phyloP scores from a whole-genome alignment of 441 rosid species.

The Manihot esculenta region DNA sequence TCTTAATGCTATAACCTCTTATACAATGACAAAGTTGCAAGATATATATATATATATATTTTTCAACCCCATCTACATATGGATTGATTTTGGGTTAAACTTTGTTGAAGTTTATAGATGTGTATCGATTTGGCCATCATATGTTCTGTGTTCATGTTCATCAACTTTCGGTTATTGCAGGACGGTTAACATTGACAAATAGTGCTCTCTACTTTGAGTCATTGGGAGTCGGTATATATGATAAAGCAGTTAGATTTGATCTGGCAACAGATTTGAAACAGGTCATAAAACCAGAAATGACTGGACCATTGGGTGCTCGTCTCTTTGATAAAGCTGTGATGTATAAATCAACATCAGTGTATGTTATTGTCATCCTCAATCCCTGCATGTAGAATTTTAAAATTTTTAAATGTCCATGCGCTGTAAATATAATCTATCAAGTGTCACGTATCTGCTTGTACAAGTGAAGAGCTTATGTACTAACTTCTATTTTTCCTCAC shows the following conservation, averaged over 20 bases:
- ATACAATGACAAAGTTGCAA: background rate
- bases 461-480: background rate
- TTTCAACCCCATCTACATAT: background rate
- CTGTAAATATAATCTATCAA: background rate
- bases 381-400: slow-evolving; percentile 16
- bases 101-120: slow-evolving; percentile 18
- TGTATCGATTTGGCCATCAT: slow-evolving; percentile 1
- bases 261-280: slow-evolving; percentile 69
- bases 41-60: background rate
- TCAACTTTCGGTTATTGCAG: slow-evolving; percentile 45
- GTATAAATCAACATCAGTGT: slow-evolving; percentile 76
- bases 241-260: slow-evolving; percentile 79
- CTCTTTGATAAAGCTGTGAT: slow-evolving; percentile 93
- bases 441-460: background rate
- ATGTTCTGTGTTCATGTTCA: slow-evolving; percentile 19
- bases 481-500: background rate
- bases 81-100: slow-evolving; percentile 12
- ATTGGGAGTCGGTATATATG: slow-evolving; percentile 75
- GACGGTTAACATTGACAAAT: slow-evolving; percentile 82
- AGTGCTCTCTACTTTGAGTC: slow-evolving; percentile 82
- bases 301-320: slow-evolving; percentile 95
- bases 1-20: background rate
- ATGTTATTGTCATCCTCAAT: slow-evolving; percentile 36
- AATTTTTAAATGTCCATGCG: background rate
- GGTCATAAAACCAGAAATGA: slow-evolving; percentile 83